Evolutionary conservation across 2,329 filamentous ascomycete species (phyloP), one percentile per base, ranked within the genome.

Genomic region (Aspergillus sp.): DNA sequence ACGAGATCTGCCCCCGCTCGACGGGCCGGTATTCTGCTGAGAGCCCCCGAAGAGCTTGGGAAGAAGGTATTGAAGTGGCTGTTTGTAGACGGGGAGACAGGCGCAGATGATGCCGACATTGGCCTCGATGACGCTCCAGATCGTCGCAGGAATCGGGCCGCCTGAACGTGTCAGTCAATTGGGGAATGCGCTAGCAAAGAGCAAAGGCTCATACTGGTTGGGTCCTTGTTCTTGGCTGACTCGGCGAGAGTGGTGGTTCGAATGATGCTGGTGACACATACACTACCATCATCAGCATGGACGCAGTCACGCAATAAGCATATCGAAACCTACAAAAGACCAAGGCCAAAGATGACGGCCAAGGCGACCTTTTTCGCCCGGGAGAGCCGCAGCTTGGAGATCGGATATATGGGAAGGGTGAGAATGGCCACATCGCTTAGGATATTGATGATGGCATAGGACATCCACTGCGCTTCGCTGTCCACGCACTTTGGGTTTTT

Each of bases 101-200:
- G 72, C 68, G 49, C 53, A 56, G 21, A 58, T 56, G 32, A 56
- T 56, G 31, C 55, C 53, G 31, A 34, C 48, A 19, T 58, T 69
- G 21, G 64, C 62, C 61, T 75, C 73, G 29, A 74, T 58, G 9
- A 68, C 64, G 17, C 69, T 72, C 71, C 71, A 75, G 17, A 67
- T 63, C 5, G 70, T 69, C 14, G 68, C 64, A 6, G 56, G 54
- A 29, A 71, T 60, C 3, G 66, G 62, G 34, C 67, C 68, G 45
- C 50, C 43, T 45, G 43, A 14, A 20, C 4, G 16, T 1, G 19
- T 23, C 10, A 43, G 17, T 13, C 25, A 29, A 29, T n/a, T n/a
- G n/a, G n/a, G 11, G 25, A 29, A 29, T 29, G 3, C 7, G 25
- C 25, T 10, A 10, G 9, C 5, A 7, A 23, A 7, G 25, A 29